Conservation (phyloP, 2,329 filamentous ascomycete species). For the Fusarium xylarioides region DNA sequence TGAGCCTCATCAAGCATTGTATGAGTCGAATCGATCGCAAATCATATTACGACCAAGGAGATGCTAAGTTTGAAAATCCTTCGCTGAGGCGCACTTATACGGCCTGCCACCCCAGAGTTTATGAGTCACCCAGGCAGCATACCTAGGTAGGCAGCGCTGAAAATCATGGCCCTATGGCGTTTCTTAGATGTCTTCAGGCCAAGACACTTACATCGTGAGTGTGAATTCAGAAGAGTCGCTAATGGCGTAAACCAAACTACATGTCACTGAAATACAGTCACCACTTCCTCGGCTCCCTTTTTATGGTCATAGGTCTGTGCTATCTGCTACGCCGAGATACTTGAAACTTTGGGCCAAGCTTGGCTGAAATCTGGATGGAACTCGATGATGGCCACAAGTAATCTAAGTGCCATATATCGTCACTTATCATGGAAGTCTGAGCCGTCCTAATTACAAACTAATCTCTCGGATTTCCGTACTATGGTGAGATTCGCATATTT, state of each 20-base stretch:
- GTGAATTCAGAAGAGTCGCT: not conserved
- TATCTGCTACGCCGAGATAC: not conserved
- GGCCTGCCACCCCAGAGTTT: no score
- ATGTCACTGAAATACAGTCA: no score
- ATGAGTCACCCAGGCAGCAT: not conserved
- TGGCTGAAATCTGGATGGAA: not conserved
- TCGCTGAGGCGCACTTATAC: no score
- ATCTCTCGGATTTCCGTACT: not conserved
- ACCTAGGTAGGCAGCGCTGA: not conserved
- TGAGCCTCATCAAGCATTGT: conserved; percentile 1
- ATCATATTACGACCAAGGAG: not conserved
- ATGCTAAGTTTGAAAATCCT: not conserved
- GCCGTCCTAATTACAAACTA: not conserved
- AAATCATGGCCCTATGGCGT: not conserved
- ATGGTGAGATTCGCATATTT: not conserved
- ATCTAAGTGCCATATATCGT: not conserved
- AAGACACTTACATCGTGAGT: not conserved
- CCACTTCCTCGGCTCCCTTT: not conserved
- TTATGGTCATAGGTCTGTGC: no score
- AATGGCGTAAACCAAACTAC: not conserved
- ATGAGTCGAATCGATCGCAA: not conserved
- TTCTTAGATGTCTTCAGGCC: not conserved
- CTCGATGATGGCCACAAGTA: not conserved
- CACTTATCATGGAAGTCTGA: not conserved
- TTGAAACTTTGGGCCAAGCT: not conserved